Evolutionary conservation across 176 grass and related monocot species (phyloP).

Genomic region (Puccinellia tenuiflora): DNA sequence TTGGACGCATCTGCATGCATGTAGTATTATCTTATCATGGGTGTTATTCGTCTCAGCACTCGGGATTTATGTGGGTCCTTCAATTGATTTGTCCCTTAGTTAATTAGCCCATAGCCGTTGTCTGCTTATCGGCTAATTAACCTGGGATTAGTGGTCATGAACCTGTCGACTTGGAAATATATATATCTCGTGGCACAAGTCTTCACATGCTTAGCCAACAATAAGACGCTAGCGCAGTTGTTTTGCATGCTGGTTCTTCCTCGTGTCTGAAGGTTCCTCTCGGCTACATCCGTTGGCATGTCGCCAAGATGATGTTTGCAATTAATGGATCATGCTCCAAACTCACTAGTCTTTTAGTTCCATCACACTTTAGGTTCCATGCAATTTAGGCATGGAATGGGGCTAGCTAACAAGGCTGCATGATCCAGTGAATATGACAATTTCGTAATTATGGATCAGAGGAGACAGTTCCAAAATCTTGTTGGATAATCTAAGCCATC

Average conservation of each 20-base stretch:
- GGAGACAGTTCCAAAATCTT: neutral
- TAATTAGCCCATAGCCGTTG: too few species aligned
- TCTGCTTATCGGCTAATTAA: too few species aligned
- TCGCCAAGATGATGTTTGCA: neutral
- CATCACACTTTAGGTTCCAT: neutral
- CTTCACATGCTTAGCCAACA: too few species aligned
- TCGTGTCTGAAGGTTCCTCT: conserved; percentile 14
- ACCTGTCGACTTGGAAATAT: too few species aligned
- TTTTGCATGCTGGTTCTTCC: conserved; percentile 25
- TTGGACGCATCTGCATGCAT: too few species aligned
- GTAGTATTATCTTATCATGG: too few species aligned
- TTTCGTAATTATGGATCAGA: neutral
- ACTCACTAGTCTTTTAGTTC: neutral
- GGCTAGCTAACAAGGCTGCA: conserved; percentile 17
- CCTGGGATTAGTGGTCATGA: too few species aligned
- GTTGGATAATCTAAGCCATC: too few species aligned
- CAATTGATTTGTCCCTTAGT: too few species aligned
- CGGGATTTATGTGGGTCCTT: too few species aligned
- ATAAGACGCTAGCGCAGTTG: neutral
- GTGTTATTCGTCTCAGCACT: too few species aligned
- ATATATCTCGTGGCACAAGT: too few species aligned
- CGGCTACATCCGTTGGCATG: conserved; percentile 8
- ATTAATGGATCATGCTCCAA: conserved; percentile 1
- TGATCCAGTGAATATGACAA: neutral
- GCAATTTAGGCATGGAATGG: conserved; percentile 3